A percentile compares a stretch with the other conserved stretches of the same genome.
Conservation (phyloP, 805 yeast genomes). For the Hanseniaspora nectarophila region DNA sequence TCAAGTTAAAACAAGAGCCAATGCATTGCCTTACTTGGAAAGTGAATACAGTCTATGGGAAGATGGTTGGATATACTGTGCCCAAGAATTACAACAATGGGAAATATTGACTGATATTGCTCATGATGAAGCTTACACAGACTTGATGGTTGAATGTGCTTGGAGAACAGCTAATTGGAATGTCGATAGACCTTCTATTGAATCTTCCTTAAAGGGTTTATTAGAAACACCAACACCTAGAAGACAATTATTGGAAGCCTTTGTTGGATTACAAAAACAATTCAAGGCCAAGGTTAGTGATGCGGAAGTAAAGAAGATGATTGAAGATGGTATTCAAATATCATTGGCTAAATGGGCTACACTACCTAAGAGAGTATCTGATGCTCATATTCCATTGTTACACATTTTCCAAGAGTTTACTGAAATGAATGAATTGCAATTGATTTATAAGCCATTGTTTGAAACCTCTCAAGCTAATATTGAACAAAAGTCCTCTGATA, state of each 20-base stretch:
- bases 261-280: constrained; percentile 81
- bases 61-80: constrained; percentile 95
- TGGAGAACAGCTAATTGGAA: constrained; percentile 99
- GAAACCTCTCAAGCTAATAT: constrained; percentile 85
- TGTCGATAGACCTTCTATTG: constrained; percentile 85
- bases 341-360: constrained; percentile 89
- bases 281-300: constrained; percentile 81
- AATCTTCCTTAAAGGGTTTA: constrained; percentile 85
- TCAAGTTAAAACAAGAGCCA: constrained; percentile 90
- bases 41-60: constrained; percentile 95
- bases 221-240: constrained; percentile 99
- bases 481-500: constrained; percentile 85
- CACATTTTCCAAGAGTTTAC: constrained; percentile 96
- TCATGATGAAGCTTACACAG: constrained; percentile 95
- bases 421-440: constrained; percentile 94
- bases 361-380: constrained; percentile 58
- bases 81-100: constrained; percentile 96
- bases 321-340: constrained; percentile 93
- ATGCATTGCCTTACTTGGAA: constrained; percentile 88
- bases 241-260: constrained; percentile 89
- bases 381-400: constrained; percentile 77
- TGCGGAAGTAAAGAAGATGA: constrained; percentile 69
- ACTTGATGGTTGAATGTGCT: constrained; percentile 89
- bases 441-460: constrained; percentile 74
- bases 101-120: constrained; percentile 92